These are phyloP conservation scores for Filosporella fistucella DNA, from an alignment of 495 filamentous ascomycete species.

Conservation along the genomic window DNA sequence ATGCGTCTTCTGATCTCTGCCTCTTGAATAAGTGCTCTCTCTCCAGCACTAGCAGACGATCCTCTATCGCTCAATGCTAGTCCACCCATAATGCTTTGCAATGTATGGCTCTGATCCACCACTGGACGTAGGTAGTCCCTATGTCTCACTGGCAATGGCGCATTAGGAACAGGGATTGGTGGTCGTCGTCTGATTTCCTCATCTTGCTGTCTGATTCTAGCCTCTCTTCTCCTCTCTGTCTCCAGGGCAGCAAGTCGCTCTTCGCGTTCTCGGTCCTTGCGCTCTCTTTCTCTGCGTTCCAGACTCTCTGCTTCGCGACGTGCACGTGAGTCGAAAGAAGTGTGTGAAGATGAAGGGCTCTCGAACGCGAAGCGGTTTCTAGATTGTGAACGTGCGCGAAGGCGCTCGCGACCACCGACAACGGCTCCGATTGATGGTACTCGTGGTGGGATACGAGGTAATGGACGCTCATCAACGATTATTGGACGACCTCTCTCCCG, in stretches of 20 bases:
- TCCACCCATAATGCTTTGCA: slow-evolving; percentile 11
- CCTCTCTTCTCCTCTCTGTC: slow-evolving; percentile 4
- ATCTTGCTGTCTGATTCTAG: slow-evolving; percentile 12
- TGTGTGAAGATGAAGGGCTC: slow-evolving; percentile 21
- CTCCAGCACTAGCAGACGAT: not conserved
- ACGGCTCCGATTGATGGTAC: slow-evolving; percentile 1
- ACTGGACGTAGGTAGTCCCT: slow-evolving; percentile 4
- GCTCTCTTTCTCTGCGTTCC: not conserved
- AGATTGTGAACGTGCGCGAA: slow-evolving; percentile 5
- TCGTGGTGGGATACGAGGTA: not conserved
- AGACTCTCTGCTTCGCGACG: slow-evolving; percentile 12
- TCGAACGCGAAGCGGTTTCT: slow-evolving; percentile 9
- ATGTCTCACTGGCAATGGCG: not conserved
- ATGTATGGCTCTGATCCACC: slow-evolving; percentile 8
- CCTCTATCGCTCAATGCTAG: slow-evolving; percentile 1
- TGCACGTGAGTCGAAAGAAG: slow-evolving; percentile 17
- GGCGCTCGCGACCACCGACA: not conserved
- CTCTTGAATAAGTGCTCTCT: slow-evolving; percentile 3
- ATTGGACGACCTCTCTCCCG: slow-evolving; percentile 11
- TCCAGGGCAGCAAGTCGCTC: slow-evolving; percentile 12
- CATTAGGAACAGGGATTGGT: slow-evolving; percentile 11
- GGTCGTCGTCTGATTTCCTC: slow-evolving; percentile 22
- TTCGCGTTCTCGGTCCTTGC: slow-evolving; percentile 3
- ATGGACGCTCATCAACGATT: slow-evolving; percentile 20
- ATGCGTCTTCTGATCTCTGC: slow-evolving; percentile 5